Evolutionary conservation across 441 rosid genomes (phyloP).

Genomic region (Breynia disticha): DNA sequence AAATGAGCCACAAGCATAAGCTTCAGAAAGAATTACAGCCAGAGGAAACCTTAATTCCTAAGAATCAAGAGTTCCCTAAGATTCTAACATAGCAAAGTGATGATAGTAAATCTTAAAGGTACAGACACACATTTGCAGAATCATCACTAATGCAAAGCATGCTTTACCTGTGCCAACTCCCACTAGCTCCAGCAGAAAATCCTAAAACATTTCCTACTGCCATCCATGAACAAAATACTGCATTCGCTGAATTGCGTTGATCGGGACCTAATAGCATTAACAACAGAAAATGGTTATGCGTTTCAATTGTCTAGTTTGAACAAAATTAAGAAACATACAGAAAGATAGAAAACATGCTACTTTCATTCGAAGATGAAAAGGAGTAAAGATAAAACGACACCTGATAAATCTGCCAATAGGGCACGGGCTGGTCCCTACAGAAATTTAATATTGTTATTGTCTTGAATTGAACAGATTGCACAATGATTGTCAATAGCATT

Average conservation of each 20-base stretch:
- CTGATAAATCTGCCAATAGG: slow-evolving; percentile 83
- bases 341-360: too few species aligned
- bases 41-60: too few species aligned
- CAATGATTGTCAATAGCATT: not conserved
- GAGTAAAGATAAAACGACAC: slow-evolving; percentile 20
- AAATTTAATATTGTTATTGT: slow-evolving; percentile 13
- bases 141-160: slow-evolving; percentile 4
- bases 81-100: too few species aligned
- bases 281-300: slow-evolving; percentile 9
- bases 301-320: not conserved
- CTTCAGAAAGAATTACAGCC: too few species aligned
- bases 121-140: not conserved
- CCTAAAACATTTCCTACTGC: slow-evolving; percentile 94
- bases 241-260: slow-evolving; percentile 85
- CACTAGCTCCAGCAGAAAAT: slow-evolving; percentile 94
- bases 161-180: slow-evolving; percentile 78
- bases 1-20: slow-evolving; percentile 3
- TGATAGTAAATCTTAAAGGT: not conserved
- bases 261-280: slow-evolving; percentile 55
- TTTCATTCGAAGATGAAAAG: slow-evolving; percentile 8
- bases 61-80: too few species aligned
- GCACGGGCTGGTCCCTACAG: slow-evolving; percentile 97
- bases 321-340: not conserved
- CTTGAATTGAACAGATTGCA: slow-evolving; percentile 2
- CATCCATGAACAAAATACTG: slow-evolving; percentile 94